phyloP scores from a whole-genome alignment of 2,329 filamentous ascomycete genomes.

The Tolypocladium tundrense region DNA sequence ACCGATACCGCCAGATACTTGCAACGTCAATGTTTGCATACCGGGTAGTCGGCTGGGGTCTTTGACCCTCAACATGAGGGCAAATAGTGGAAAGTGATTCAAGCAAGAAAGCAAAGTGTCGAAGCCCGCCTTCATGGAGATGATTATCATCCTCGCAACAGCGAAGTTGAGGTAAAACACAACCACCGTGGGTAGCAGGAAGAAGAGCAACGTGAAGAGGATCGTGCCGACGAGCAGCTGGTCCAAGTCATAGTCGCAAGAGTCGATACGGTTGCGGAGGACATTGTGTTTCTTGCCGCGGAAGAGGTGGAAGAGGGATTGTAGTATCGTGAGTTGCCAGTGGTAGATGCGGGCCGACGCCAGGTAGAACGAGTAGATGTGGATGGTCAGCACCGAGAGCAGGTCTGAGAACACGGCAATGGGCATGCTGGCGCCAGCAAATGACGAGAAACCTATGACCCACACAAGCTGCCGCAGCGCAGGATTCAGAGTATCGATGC shows the following conservation, averaged over 20 bases:
- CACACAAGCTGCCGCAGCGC: constrained; percentile 79
- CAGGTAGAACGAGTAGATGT: constrained; percentile 97
- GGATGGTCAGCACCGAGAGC: constrained; percentile 79
- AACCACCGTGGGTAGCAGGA: constrained; percentile 84
- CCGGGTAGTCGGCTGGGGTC: constrained; percentile 83
- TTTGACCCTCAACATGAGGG: constrained; percentile 90
- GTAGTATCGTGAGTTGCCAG: constrained; percentile 95
- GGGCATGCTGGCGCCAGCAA: constrained; percentile 93
- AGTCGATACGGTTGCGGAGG: constrained; percentile 92
- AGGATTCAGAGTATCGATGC: constrained; percentile 67
- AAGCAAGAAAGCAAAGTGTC: constrained; percentile 88
- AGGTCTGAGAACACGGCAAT: constrained; percentile 93
- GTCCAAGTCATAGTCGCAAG: constrained; percentile 96
- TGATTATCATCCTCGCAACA: constrained; percentile 87
- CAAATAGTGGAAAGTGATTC: constrained; percentile 96
- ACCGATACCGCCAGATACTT: background rate
- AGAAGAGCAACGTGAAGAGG: constrained; percentile 89
- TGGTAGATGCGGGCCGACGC: constrained; percentile 95
- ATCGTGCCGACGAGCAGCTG: constrained; percentile 95
- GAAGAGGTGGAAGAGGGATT: constrained; percentile 97
- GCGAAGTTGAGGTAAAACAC: constrained; percentile 98
- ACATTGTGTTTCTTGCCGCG: constrained; percentile 97
- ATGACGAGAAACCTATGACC: constrained; percentile 88
- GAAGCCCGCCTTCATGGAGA: constrained; percentile 79
- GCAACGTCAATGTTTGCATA: constrained; percentile 20